Base-by-base conservation (phyloP, 805 yeast genomes). In the Lachancea sp. region DNA sequence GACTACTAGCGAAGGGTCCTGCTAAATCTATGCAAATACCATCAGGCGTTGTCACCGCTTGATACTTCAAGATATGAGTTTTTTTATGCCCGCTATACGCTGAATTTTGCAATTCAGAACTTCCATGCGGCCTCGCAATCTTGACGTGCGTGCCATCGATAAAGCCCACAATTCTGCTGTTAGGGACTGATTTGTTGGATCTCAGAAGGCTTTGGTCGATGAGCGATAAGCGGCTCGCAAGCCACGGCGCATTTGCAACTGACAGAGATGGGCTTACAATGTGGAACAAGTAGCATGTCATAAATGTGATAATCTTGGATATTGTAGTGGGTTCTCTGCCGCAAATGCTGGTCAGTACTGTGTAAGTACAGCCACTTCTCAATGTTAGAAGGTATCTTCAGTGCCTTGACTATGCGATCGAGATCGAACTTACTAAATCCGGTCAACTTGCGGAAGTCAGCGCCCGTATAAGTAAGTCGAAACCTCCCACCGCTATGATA, bases 81-180 rank as follows among this genome's bases (percentile, higher is more conserved):
- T 22, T 37, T 22, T 37, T 39, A 31, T 39, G 42, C n/a, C 42
- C 42, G 35, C 29, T 39, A 13, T 20, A 39, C 9, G 17, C 42
- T n/a, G 35, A 4, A 16, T 39, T 39, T 17, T 27, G 26, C 26
- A 11, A 7, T 8, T 29, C n/a, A 16, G 18, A 18, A 17, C 13
- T 5, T 20, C 27, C 30, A 17, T 20, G 18, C 26, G 34, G 27
- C 26, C 42, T 16, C 16, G 27, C 36, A 19, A 29, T 29, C n/a
- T 25, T 26, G 12, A 30, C 26, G 11, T 26, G 42, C 17, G 36
- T 39, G 30, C 15, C 42, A 31, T 39, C 42, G 12, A 39, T 31
- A 19, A 30, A 31, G n/a, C n/a, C n/a, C n/a, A n/a, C n/a, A n/a
- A n/a, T n/a, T n/a, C n/a, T n/a, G n/a, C n/a, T n/a, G n/a, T 17